Conservation (phyloP, 2,329 filamentous ascomycete species). For the Epichloe sibirici region DNA sequence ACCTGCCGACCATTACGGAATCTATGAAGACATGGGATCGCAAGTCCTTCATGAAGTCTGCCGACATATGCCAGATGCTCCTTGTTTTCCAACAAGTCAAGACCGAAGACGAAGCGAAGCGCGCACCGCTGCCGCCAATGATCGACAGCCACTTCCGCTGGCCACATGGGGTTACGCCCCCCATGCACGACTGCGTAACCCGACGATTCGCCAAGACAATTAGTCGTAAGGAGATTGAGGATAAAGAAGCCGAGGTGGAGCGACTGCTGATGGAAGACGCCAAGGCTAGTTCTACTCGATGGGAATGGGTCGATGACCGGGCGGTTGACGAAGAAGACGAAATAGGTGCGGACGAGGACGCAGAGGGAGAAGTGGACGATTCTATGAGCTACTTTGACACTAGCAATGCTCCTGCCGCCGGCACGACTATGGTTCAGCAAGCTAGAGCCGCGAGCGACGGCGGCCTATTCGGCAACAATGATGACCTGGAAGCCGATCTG, state of each 20-base stretch:
- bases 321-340: conserved; percentile 27
- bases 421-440: too few species aligned
- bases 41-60: conserved; percentile 77
- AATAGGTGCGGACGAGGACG: conserved; percentile 35
- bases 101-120: conserved; percentile 52
- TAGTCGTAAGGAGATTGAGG: conserved; percentile 71
- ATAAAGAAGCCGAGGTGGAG: conserved; percentile 70
- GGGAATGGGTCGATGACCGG: conserved; percentile 51
- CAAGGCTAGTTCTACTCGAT: conserved; percentile 45
- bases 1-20: conserved; percentile 77
- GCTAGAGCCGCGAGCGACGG: conserved; percentile 13
- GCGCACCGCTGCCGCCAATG: conserved; percentile 57
- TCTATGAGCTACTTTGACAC: conserved; percentile 26
- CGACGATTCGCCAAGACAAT: conserved; percentile 74
- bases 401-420: conserved; percentile 15
- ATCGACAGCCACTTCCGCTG: conserved; percentile 60
- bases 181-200: conserved; percentile 75
- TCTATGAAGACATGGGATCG: conserved; percentile 91
- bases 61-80: conserved; percentile 83
- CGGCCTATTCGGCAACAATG: conserved; percentile 22
- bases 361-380: conserved; percentile 34
- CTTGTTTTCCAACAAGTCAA: conserved; percentile 59
- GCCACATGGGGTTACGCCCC: conserved; percentile 77
- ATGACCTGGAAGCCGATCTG: conserved; percentile 44
- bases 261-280: conserved; percentile 59